Conservation (phyloP, 768 basidiomycete genomes). For the Leccinum truebloodii region DNA sequence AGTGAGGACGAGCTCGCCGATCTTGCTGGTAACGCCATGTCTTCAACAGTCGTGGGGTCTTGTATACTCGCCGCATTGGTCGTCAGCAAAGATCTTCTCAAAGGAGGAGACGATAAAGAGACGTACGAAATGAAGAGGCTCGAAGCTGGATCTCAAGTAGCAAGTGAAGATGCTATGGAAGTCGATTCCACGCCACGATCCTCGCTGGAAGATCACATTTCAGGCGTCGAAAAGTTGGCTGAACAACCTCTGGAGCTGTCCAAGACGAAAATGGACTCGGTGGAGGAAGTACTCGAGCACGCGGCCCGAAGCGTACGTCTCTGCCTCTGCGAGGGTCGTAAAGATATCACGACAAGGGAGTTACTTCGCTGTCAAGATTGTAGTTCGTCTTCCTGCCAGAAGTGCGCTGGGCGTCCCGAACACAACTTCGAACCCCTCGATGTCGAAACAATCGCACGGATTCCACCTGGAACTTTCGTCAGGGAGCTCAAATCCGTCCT, state of each 20-base stretch:
- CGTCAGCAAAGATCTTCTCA: conserved; percentile 63
- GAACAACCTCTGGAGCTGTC: conserved; percentile 71
- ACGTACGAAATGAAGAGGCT: conserved; percentile 70
- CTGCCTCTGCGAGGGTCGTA: conserved; percentile 89
- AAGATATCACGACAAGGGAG: conserved; percentile 66
- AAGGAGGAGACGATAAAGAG: conserved; percentile 59
- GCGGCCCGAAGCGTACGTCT: conserved; percentile 76
- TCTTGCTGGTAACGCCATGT: conserved; percentile 97
- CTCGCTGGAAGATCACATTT: conserved; percentile 52
- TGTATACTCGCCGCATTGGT: conserved; percentile 84
- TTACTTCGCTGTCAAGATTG: conserved; percentile 77
- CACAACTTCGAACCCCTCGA: conserved; percentile 71
- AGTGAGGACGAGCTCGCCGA: conserved; percentile 93
- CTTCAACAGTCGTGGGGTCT: conserved; percentile 92
- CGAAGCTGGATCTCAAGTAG: conserved; percentile 28
- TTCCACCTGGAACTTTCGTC: conserved; percentile 74
- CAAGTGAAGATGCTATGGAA: conserved; percentile 46
- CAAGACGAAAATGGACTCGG: conserved; percentile 44
- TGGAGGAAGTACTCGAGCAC: conserved; percentile 57
- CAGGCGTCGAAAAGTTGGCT: conserved; percentile 69
- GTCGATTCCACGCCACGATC: conserved; percentile 39
- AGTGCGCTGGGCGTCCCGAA: conserved; percentile 89
- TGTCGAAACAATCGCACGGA: conserved; percentile 51
- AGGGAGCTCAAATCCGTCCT: conserved; percentile 74
- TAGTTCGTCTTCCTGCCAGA: conserved; percentile 74